A percentile compares a stretch with the other conserved stretches of the same genome.
These are phyloP conservation scores for Clonostachys byssicola DNA, from an alignment of 2,329 filamentous ascomycete genomes.

Conservation along the genomic window DNA sequence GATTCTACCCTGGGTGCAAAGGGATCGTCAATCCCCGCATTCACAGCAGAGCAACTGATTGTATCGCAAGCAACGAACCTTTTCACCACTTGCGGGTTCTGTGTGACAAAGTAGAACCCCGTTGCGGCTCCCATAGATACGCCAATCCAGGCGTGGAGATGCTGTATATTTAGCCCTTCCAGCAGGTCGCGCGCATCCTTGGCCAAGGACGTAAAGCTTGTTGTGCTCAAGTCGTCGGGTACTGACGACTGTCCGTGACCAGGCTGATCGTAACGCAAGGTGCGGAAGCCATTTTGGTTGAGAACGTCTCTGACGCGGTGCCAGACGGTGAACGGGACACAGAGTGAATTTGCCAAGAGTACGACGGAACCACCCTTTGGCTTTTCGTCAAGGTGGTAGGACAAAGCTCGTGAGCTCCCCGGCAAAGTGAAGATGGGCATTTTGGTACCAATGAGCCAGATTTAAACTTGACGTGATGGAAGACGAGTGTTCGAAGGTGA, in stretches of 20 bases:
- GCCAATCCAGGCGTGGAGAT: conserved; percentile 33
- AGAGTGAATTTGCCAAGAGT: conserved; percentile 33
- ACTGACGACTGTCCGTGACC: conserved; percentile 32
- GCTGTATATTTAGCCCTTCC: conserved; percentile 17
- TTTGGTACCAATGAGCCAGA: too few species aligned
- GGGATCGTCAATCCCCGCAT: conserved; percentile 24
- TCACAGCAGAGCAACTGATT: conserved; percentile 28
- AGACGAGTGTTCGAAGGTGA: too few species aligned
- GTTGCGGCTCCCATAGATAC: conserved; percentile 39
- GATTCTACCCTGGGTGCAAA: conserved; percentile 27
- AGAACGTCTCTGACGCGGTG: conserved; percentile 28
- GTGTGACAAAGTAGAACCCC: conserved; percentile 29
- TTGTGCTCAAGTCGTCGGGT: conserved; percentile 23
- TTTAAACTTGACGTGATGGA: too few species aligned
- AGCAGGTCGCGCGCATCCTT: conserved; percentile 29
- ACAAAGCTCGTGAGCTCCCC: conserved; percentile 16
- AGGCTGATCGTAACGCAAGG: conserved; percentile 35
- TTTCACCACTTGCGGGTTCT: conserved; percentile 27
- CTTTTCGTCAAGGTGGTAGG: conserved; percentile 18
- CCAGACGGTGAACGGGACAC: conserved; percentile 27
- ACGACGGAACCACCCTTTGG: conserved; percentile 20
- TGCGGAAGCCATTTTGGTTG: conserved; percentile 24
- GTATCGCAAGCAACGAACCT: conserved; percentile 34
- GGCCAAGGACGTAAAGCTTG: conserved; percentile 29
- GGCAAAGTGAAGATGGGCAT: conserved; percentile 10